Conservation (phyloP, 169 alveolate species). For the Plasmodium blacklocki region DNA sequence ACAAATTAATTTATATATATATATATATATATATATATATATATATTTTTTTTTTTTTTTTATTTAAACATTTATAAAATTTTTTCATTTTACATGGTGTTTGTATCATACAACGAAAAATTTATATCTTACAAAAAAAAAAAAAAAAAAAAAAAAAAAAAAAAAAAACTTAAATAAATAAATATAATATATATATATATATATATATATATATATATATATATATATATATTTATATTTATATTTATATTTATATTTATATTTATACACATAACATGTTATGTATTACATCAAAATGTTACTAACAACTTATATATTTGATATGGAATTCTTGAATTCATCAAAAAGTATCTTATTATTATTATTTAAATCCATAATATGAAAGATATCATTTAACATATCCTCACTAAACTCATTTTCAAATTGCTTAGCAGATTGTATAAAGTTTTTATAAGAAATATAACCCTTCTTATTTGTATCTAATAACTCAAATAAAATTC, state of each 20-base stretch:
- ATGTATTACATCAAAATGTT: too few relatives aligned
- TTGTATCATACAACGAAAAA: too few relatives aligned
- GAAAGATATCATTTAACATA: conserved; percentile 27
- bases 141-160: neutral
- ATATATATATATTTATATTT: neutral
- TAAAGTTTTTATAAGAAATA: conserved; percentile 29
- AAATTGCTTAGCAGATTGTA: conserved; percentile 65
- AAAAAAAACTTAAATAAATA: neutral
- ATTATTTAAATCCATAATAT: conserved; percentile 38
- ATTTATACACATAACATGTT: too few relatives aligned
- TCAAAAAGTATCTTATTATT: conserved; percentile 29
- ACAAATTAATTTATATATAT: too few relatives aligned
- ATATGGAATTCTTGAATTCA: conserved; percentile 62
- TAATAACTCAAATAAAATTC: conserved; percentile 31
- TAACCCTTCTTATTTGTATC: conserved; percentile 47
- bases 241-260: neutral
- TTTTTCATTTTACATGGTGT: too few relatives aligned
- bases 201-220: neutral
- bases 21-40: too few relatives aligned
- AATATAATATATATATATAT: neutral
- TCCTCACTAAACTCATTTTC: conserved; percentile 65
- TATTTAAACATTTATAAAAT: too few relatives aligned
- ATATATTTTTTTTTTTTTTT: too few relatives aligned
- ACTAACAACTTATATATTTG: conserved; percentile 13
- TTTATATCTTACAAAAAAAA: neutral